Evolutionary conservation across 208 protist genomes (phyloP).

Genomic region (Leishmania tropica): DNA sequence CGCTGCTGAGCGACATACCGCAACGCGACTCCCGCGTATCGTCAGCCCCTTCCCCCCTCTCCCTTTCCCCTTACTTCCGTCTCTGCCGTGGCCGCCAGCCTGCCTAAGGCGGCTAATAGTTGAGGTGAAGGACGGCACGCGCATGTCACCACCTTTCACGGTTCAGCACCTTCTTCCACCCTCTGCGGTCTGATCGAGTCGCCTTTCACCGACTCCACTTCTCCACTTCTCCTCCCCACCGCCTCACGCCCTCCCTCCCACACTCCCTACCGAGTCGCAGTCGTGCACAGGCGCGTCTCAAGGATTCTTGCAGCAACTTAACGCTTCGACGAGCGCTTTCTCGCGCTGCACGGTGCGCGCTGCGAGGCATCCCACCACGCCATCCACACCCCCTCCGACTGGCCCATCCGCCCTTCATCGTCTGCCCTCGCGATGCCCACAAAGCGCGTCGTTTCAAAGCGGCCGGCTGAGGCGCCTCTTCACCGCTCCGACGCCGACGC

Average conservation of each 20-base stretch:
- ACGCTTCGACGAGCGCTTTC: neutral
- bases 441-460: no score
- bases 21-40: neutral
- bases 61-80: neutral
- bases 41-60: neutral
- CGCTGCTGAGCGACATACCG: neutral
- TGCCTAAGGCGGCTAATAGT: neutral
- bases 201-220: neutral
- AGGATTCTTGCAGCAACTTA: neutral
- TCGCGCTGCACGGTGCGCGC: neutral
- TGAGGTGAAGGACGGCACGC: neutral
- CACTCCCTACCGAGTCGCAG: neutral
- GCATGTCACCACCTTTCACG: neutral
- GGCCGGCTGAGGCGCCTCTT: slow-evolving; percentile 11
- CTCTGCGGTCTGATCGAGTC: neutral
- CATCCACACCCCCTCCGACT: no score
- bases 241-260: neutral
- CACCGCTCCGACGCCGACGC: neutral
- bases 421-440: no score
- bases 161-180: neutral
- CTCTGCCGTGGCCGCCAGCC: neutral
- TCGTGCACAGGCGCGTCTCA: neutral
- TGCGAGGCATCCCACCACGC: neutral
- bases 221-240: neutral
- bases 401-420: no score